phyloP scores from a whole-genome alignment of 1,139 yeast species.

The Kodamaea arcana region DNA sequence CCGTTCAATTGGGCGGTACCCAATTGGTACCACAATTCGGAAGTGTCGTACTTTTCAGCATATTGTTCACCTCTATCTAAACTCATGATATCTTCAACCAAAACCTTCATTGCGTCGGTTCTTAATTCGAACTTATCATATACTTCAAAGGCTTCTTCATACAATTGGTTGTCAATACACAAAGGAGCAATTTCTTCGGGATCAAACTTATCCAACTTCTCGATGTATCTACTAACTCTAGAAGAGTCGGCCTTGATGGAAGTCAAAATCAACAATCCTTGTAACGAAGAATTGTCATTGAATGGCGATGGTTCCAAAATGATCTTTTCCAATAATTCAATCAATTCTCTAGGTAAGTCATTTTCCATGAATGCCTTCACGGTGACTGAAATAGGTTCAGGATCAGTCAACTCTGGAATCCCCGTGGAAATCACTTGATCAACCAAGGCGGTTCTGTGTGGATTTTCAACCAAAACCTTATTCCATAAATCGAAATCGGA shows the following conservation, averaged over 20 bases:
- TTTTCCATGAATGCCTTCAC: constrained; percentile 97
- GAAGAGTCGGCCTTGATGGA: constrained; percentile 94
- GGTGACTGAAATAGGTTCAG: constrained; percentile 93
- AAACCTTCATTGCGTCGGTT: constrained; percentile 78
- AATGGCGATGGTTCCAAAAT: constrained; percentile 96
- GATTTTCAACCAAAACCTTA: constrained; percentile 66
- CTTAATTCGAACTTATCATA: constrained; percentile 81
- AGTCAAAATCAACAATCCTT: constrained; percentile 86
- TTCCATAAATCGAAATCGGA: constrained; percentile 83
- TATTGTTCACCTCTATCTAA: constrained; percentile 92
- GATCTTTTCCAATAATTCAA: constrained; percentile 91
- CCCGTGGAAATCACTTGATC: constrained; percentile 97
- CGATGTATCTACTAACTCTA: constrained; percentile 79
- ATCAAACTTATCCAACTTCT: constrained; percentile 85
- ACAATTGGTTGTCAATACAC: constrained; percentile 81
- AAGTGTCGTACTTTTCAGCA: constrained; percentile 82
- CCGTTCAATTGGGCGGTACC: constrained; percentile 97
- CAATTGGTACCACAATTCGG: constrained; percentile 90
- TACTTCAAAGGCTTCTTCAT: constrained; percentile 93
- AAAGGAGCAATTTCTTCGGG: constrained; percentile 92
- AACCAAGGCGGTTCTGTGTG: constrained; percentile 83
- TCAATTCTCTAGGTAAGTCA: constrained; percentile 86
- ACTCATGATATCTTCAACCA: constrained; percentile 90
- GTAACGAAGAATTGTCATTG: constrained; percentile 90
- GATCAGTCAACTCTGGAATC: constrained; percentile 90